A percentile compares a stretch with the other conserved stretches of the same genome.
These are phyloP conservation scores for Prunus fruticosa DNA, from an alignment of 306 rosid genomes.

Conservation along the genomic window DNA sequence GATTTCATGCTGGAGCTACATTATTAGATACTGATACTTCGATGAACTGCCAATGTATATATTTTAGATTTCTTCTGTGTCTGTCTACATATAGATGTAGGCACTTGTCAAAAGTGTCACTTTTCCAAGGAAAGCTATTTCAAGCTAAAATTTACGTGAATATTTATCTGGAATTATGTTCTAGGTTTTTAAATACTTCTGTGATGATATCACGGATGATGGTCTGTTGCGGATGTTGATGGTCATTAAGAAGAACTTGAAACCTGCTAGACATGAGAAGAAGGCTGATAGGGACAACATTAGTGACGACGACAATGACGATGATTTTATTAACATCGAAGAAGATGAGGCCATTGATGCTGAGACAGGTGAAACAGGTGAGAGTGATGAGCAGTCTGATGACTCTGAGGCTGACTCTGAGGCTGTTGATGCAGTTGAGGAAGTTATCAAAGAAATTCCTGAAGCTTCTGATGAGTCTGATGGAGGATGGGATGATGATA, in stretches of 20 bases:
- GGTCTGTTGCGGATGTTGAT: conserved; percentile 79
- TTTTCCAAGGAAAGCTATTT: background rate
- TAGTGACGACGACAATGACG: conserved; percentile 42
- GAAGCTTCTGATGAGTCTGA: conserved; percentile 90
- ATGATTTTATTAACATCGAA: conserved; percentile 68
- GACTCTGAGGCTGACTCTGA: conserved; percentile 54
- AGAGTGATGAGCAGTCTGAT: conserved; percentile 79
- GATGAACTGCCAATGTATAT: background rate
- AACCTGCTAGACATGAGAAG: conserved; percentile 80
- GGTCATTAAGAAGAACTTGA: conserved; percentile 69
- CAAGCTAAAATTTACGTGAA: background rate
- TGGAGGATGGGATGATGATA: conserved; percentile 97
- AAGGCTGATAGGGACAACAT: conserved; percentile 52
- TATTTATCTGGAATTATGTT: conserved; percentile 23
- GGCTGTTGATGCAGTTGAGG: conserved; percentile 56
- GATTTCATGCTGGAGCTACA: background rate
- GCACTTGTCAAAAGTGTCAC: background rate
- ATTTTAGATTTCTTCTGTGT: background rate
- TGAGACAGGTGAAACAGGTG: conserved; percentile 73
- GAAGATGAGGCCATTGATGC: conserved; percentile 79
- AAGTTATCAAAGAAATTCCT: conserved; percentile 36
- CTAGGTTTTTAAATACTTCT: conserved; percentile 84
- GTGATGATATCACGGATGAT: conserved; percentile 64
- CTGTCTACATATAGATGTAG: background rate
- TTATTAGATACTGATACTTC: background rate